These are phyloP conservation scores for Apophysomyces sp. DNA, from an alignment of 371 early-diverging fungal species.

Conservation along the genomic window DNA sequence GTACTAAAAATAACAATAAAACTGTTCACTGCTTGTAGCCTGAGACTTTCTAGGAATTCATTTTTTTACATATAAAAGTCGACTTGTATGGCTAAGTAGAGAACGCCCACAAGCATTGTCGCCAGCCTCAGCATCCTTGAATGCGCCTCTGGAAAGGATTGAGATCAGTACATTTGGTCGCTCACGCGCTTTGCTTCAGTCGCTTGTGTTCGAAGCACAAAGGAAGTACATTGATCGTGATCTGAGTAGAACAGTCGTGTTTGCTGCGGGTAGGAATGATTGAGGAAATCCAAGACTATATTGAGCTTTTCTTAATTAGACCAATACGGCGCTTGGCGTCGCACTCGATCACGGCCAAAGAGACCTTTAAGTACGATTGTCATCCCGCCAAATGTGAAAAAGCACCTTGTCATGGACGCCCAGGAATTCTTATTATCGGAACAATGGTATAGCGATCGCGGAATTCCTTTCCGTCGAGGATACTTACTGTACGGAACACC, in stretches of 20 bases:
- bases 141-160: conserved; percentile 51
- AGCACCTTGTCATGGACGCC: conserved; percentile 74
- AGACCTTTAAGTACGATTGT: conserved; percentile 68
- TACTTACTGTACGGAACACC: conserved; percentile 68
- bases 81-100: conserved; percentile 56
- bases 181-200: conserved; percentile 50
- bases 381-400: conserved; percentile 58
- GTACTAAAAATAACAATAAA: conserved; percentile 19
- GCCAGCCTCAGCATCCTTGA: conserved; percentile 32
- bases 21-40: not conserved
- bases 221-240: conserved; percentile 58
- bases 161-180: conserved; percentile 62
- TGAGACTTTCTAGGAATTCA: conserved; percentile 42
- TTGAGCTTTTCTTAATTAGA: conserved; percentile 19
- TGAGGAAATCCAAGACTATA: not conserved
- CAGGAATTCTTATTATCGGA: conserved; percentile 74
- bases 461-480: conserved; percentile 92
- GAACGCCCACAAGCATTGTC: conserved; percentile 40
- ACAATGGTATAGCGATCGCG: conserved; percentile 87
- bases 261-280: conserved; percentile 59
- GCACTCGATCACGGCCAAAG: conserved; percentile 50
- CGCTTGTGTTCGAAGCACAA: conserved; percentile 57
- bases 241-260: conserved; percentile 61
- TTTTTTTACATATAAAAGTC: conserved; percentile 55
- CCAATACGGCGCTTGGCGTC: conserved; percentile 67